Conservation (phyloP, 176 grass and related monocot species). For the Raddia distichophylla region DNA sequence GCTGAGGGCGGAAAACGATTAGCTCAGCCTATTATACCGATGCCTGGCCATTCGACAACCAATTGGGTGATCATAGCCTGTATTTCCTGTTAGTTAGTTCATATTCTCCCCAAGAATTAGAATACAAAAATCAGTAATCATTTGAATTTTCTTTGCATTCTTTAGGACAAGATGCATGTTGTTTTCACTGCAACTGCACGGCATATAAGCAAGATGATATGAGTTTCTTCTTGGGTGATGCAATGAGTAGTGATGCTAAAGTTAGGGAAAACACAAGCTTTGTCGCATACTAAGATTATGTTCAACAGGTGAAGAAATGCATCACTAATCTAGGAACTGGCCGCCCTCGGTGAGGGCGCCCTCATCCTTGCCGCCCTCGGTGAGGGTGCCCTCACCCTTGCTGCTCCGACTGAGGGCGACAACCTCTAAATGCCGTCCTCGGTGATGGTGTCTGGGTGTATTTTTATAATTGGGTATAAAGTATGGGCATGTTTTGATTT, state of each 20-base stretch:
- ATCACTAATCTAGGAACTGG: background rate
- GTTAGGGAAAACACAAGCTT: background rate
- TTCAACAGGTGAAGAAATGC: conserved; percentile 7
- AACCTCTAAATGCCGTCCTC: too few species aligned
- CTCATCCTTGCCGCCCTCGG: too few species aligned
- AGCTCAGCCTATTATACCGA: background rate
- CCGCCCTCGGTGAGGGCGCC: too few species aligned
- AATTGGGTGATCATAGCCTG: conserved; percentile 6
- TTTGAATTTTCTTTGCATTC: conserved; percentile 24
- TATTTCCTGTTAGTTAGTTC: conserved; percentile 17
- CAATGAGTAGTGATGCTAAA: conserved; percentile 30
- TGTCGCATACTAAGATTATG: conserved; percentile 7
- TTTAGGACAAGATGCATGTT: conserved; percentile 19
- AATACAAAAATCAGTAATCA: conserved; percentile 4
- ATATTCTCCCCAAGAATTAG: conserved; percentile 20
- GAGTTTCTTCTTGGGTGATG: conserved; percentile 32
- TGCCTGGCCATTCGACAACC: background rate
- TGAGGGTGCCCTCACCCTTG: too few species aligned
- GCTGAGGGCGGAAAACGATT: background rate
- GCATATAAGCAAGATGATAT: conserved; percentile 34
- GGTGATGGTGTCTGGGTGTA: too few species aligned
- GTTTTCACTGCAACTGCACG: conserved; percentile 29
- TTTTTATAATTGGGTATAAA: too few species aligned
- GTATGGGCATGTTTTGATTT: too few species aligned
- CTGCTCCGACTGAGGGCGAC: too few species aligned